A percentile compares a stretch with the other conserved stretches of the same genome.
Evolutionary conservation across 2,329 filamentous ascomycete genomes (phyloP).

Genomic region (Aspergillus sp.): DNA sequence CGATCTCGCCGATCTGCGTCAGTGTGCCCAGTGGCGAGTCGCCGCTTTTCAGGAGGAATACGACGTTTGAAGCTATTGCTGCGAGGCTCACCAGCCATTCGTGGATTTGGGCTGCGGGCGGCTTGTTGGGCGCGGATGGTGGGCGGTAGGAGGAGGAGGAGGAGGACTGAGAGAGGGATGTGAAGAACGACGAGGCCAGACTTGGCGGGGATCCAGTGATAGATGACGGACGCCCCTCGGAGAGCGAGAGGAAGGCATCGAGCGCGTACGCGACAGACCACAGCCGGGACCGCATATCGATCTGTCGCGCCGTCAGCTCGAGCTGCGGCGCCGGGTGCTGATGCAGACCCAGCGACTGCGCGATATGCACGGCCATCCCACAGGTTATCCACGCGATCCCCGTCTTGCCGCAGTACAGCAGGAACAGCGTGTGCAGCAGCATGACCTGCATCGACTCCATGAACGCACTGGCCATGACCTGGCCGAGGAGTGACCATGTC

Average conservation of each 20-base stretch:
- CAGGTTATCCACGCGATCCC: slow-evolving; percentile 10
- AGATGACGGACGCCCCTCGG: not conserved
- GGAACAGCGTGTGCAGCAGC: slow-evolving; percentile 3
- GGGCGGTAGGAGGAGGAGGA: not conserved
- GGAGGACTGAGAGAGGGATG: not conserved
- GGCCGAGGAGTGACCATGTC: not conserved
- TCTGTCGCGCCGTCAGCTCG: not conserved
- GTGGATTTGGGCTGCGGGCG: not conserved
- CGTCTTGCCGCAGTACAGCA: slow-evolving; percentile 4
- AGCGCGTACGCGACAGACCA: slow-evolving; percentile 6
- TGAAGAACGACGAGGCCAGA: not conserved
- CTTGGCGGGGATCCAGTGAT: not conserved
- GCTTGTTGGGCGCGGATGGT: not conserved
- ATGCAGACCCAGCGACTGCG: slow-evolving; percentile 5
- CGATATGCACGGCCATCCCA: slow-evolving; percentile 2
- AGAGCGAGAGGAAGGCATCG: slow-evolving; percentile 6
- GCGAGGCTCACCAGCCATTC: slow-evolving; percentile 7
- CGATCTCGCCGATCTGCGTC: not conserved
- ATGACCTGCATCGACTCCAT: slow-evolving; percentile 10
- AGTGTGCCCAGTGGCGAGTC: not conserved
- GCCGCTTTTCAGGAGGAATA: not conserved
- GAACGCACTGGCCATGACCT: slow-evolving; percentile 3
- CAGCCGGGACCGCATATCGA: not conserved
- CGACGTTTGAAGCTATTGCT: not conserved
- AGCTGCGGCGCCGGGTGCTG: not conserved